Evolutionary conservation across 2,329 filamentous ascomycete species (phyloP).

Genomic region (Botryosphaeria dothidea): DNA sequence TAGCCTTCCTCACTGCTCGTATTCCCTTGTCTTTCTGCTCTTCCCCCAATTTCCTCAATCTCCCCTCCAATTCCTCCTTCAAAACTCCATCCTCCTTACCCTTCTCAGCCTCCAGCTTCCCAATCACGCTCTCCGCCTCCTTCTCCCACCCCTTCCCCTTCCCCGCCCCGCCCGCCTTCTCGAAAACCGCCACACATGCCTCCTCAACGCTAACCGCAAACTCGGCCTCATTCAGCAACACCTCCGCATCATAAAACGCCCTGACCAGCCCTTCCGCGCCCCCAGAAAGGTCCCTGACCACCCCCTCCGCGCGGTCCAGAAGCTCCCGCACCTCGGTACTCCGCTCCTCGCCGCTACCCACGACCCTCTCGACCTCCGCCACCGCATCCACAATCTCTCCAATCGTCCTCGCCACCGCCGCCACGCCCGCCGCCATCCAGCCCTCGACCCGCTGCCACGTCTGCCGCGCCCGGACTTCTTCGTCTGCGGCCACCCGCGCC

Average conservation of each 20-base stretch:
- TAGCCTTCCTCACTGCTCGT: not conserved
- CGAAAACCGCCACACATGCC: not conserved
- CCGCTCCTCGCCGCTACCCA: slow-evolving; percentile 21
- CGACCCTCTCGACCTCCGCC: not conserved
- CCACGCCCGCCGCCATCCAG: not conserved
- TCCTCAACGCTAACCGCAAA: not conserved
- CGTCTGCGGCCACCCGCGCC: slow-evolving; percentile 33
- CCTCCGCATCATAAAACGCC: not conserved
- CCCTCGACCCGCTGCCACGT: slow-evolving; percentile 43
- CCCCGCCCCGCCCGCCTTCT: not conserved
- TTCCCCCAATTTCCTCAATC: not conserved
- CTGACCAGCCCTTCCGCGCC: not conserved
- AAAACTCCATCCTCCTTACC: not conserved
- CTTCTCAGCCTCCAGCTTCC: not conserved
- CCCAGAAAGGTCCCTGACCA: not conserved
- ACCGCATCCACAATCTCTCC: slow-evolving; percentile 46
- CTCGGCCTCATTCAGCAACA: slow-evolving; percentile 9
- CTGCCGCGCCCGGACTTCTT: slow-evolving; percentile 33
- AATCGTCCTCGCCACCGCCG: slow-evolving; percentile 35
- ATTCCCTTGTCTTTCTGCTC: not conserved
- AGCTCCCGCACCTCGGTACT: not conserved
- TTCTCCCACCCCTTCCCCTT: not conserved
- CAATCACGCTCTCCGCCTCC: not conserved
- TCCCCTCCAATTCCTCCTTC: not conserved
- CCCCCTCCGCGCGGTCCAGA: not conserved